Base-by-base conservation (phyloP, 164 flowering plant species). In the Stephania yunnanensis region DNA sequence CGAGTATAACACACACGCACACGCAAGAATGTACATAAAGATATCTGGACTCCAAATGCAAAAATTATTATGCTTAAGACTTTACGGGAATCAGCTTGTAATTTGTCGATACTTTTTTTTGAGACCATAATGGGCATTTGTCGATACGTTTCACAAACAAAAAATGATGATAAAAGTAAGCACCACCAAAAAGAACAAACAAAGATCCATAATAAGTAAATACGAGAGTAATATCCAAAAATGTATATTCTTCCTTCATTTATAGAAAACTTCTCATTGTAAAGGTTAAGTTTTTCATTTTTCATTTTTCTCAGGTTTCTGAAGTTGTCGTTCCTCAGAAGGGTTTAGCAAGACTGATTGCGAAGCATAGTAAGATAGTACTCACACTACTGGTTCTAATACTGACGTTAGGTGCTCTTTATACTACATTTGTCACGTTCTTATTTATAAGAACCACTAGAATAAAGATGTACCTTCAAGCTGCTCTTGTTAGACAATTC, bases 401-500 rank as follows among this genome's bases (percentile, higher is more conserved):
- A 76, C 71, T 85, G 5, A 64, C 58, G 5, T 63, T 67, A 81
- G 76, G 29, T 86, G n/a, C 71, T 85, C 20, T 69, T 79, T 4
- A 42, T 82, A 50, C 13, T 13, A 42, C 72, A 7, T 69, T 65
- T 63, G 83, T 87, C n/a, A 63, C 86, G 19, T 36, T 75, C 52
- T 55, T 86, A 31, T 71, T 80, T 29, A 19, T 73, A 25, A 74
- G 81, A 75, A 85, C 86, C 1, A 80, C 83, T 1, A 83, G 69
- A 71, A 80, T 86, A 71, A 90, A 84, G 78, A 81, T 88, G 80
- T 52, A 71, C 42, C 78, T 88, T 30, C 72, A 86, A 44, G 79
- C 87, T 1, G 75, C 81, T 5, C 87, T 89, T 5, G 86, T 92
- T 30, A 87, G 87, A 36, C 94, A 93, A 81, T 89, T 78, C 89